These are phyloP conservation scores for Tylopilus plumbeoviolaceoides DNA, from an alignment of 768 basidiomycete species.

Conservation along the genomic window DNA sequence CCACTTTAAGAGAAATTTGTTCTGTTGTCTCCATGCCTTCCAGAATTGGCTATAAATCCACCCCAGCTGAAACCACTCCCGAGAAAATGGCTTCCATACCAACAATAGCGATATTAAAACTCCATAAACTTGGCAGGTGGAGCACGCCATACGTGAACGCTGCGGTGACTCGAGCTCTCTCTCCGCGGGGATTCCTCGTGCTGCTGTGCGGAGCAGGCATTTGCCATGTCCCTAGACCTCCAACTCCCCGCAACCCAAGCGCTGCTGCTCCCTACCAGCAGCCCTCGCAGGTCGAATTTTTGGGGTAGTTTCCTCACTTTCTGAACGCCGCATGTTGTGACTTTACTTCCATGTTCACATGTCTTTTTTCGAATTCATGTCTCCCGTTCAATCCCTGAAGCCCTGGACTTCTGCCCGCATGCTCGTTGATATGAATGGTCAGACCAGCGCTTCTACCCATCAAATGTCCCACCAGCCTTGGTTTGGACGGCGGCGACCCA, in stretches of 20 bases:
- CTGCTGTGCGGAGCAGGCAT: background rate
- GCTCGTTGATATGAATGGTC: background rate
- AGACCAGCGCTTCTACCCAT: background rate
- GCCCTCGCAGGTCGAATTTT: background rate
- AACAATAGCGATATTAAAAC: background rate
- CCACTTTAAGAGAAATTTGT: background rate
- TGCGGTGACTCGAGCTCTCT: background rate
- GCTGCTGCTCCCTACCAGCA: background rate
- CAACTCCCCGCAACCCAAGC: background rate
- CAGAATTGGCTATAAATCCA: background rate
- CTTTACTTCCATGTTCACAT: background rate
- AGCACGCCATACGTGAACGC: background rate
- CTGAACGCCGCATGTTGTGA: background rate
- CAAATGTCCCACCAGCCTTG: background rate
- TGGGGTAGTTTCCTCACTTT: background rate
- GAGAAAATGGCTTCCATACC: background rate
- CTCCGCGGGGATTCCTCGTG: background rate
- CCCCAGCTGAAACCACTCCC: background rate
- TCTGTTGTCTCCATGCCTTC: background rate
- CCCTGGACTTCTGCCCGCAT: background rate
- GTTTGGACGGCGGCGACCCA: background rate
- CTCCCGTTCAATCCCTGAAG: background rate
- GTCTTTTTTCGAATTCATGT: background rate
- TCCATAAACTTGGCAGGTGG: slow-evolving; percentile 8
- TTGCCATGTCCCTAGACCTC: background rate